Percentiles rank a stretch among this genome's conserved stretches.
Conservation (phyloP, 805 yeast species). For the Candida nemodendra region DNA sequence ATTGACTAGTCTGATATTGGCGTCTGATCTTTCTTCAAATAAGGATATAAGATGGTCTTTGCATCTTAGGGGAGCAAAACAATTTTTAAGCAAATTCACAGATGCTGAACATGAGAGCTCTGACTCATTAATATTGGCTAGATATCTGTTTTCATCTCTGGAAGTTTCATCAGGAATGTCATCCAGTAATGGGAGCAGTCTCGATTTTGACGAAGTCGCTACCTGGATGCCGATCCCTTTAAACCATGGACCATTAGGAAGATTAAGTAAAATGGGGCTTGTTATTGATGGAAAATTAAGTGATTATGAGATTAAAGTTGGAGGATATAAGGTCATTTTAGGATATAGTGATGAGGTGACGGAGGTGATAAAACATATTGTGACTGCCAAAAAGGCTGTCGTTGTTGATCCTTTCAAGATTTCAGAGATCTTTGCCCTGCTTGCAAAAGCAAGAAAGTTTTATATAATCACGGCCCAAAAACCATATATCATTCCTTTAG, state of each 20-base stretch:
- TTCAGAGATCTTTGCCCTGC: conserved; percentile 20
- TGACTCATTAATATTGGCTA: conserved; percentile 22
- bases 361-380: conserved; percentile 24
- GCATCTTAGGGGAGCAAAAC: conserved; percentile 64
- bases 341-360: conserved; percentile 30
- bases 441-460: conserved; percentile 24
- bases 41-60: conserved; percentile 57
- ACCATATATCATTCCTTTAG: conserved; percentile 24
- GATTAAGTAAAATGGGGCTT: conserved; percentile 25
- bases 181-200: conserved; percentile 50
- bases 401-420: conserved; percentile 15
- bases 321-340: conserved; percentile 27
- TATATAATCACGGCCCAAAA: conserved; percentile 21
- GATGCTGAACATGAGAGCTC: conserved; percentile 10
- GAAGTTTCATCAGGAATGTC: conserved; percentile 57
- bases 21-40: conserved; percentile 57
- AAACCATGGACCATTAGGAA: conserved; percentile 25
- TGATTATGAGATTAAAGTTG: conserved; percentile 13
- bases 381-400: conserved; percentile 13
- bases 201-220: conserved; percentile 43
- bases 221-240: conserved; percentile 28
- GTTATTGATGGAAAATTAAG: conserved; percentile 23
- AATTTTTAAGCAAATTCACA: conserved; percentile 47
- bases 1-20: conserved; percentile 60
- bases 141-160: conserved; percentile 41